Base-by-base conservation (phyloP, 2,329 filamentous ascomycete species). In the Microthyrium microscopicum region DNA sequence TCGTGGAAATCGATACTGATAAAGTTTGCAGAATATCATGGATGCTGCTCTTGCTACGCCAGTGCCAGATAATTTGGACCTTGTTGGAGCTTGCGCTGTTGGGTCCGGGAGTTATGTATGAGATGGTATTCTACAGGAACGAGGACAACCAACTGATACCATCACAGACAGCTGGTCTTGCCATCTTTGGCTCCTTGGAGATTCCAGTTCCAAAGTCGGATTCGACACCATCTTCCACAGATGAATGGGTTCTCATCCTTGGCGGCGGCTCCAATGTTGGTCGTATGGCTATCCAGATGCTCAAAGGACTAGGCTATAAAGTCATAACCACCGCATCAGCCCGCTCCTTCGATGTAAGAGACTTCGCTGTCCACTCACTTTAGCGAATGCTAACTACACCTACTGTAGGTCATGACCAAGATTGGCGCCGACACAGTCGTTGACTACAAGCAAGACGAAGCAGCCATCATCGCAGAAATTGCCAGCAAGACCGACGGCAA, bases 181-280 rank as follows among this genome's bases (percentile, higher is more conserved):
- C 36, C 4, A 20, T 44, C 35, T 47, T 42, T 25, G 36, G 43
- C 18, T 41, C 42, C 22, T 39, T 50, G 19, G 33, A 42, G 15
- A 37, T 50, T 19, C 25, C 39, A 17, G 16, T 49, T 26, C 44
- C 42, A 17, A 41, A 45, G 24, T 26, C 39, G 3, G 36, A 41
- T 20, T 36, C 42, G 20, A 30, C 40, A 13, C 40, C 44, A 5
- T 27, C 38, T 4, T 22, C 9, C 11, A 20, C 33, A n/a, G 43
- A 39, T 21, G 39, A 51, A 41, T 54, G 51, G 51, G 44, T 44
- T 12, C 34, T 54, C 20, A 43, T 55, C 5, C 45, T 53, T 26
- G 51, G 51, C 19, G 52, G 50, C 16, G 44, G 48, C 5, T 46
- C 46, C 38, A 46, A 40, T 28, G 48, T 53, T 12, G 52, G 52